These are phyloP conservation scores for Piloderma croceum DNA, from an alignment of 768 basidiomycete species.

Conservation along the genomic window DNA sequence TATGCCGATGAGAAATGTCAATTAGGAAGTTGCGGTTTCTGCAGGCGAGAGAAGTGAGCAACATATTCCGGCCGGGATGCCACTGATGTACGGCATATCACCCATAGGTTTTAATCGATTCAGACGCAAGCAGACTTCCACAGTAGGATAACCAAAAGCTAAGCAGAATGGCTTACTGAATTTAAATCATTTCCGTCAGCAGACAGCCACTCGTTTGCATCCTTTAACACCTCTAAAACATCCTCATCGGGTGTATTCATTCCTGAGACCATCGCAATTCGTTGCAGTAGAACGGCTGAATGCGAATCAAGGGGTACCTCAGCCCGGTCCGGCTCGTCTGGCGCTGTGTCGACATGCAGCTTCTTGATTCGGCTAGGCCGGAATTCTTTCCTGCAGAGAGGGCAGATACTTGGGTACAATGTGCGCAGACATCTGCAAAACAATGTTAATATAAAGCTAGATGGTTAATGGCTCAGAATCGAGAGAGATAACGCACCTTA, in stretches of 20 bases:
- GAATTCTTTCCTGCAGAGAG: conserved; percentile 62
- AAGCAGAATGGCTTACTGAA: conserved; percentile 19
- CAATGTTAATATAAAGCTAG: conserved; percentile 7
- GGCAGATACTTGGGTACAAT: conserved; percentile 49
- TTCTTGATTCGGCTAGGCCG: conserved; percentile 52
- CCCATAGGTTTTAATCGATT: conserved; percentile 17
- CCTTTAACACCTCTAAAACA: conserved; percentile 35
- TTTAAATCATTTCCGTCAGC: conserved; percentile 36
- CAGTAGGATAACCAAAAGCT: conserved; percentile 14
- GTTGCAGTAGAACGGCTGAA: conserved; percentile 28
- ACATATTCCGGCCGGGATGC: too few species aligned
- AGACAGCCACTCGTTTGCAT: conserved; percentile 49
- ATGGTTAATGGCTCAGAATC: conserved; percentile 2
- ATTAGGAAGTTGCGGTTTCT: too few species aligned
- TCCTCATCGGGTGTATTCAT: conserved; percentile 27
- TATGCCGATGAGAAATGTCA: conserved; percentile 1
- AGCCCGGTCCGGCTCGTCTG: conserved; percentile 1
- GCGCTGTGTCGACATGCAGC: conserved; percentile 50
- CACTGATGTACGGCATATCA: conserved; percentile 3
- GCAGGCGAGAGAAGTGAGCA: too few species aligned
- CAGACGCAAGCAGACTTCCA: conserved; percentile 24
- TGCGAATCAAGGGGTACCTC: conserved; percentile 9
- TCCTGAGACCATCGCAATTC: conserved; percentile 29
- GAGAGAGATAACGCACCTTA: conserved; percentile 39
- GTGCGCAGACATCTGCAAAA: conserved; percentile 55